These are phyloP conservation scores for Zygnema circumcarinatum DNA, from an alignment of 139 green algal genomes.

Conservation along the genomic window DNA sequence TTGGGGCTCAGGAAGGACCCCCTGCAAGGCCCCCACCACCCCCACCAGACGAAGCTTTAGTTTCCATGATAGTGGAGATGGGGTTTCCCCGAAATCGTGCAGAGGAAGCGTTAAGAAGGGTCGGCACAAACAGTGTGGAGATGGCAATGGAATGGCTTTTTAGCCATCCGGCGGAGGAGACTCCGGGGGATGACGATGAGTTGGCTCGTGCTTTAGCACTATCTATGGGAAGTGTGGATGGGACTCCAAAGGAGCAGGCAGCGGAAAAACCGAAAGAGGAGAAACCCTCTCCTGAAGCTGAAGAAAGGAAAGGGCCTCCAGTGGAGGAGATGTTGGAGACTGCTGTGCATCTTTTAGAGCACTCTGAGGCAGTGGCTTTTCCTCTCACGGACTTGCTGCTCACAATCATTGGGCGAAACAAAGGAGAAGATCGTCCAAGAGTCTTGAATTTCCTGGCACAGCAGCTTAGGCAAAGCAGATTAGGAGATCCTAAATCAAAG, in stretches of 20 bases:
- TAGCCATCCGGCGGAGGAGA: conserved; percentile 73
- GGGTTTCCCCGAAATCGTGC: conserved; percentile 78
- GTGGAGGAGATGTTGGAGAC: conserved; percentile 43
- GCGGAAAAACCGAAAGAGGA: conserved; percentile 1
- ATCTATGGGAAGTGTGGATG: conserved; percentile 58
- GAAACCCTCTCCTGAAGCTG: conserved; percentile 1
- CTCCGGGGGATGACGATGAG: conserved; percentile 60
- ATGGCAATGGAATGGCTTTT: conserved; percentile 93
- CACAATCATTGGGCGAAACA: conserved; percentile 67
- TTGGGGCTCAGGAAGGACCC: not conserved
- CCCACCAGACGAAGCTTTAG: conserved; percentile 61
- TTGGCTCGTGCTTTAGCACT: conserved; percentile 66
- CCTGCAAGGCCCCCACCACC: conserved; percentile 2
- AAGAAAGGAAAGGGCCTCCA: conserved; percentile 17
- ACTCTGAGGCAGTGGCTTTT: conserved; percentile 31
- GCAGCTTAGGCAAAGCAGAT: conserved; percentile 56
- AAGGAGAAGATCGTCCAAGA: conserved; percentile 59
- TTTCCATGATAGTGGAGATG: conserved; percentile 88
- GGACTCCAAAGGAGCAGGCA: conserved; percentile 1
- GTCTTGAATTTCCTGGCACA: conserved; percentile 72
- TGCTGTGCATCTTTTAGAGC: conserved; percentile 57
- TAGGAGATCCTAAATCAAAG: conserved; percentile 28
- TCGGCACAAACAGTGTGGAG: conserved; percentile 84
- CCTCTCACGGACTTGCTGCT: conserved; percentile 52
- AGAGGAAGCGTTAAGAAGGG: conserved; percentile 77